A percentile compares a stretch with the other conserved stretches of the same genome.
phyloP scores from a whole-genome alignment of 2,329 filamentous ascomycete genomes.

The Aureobasidium sp. region DNA sequence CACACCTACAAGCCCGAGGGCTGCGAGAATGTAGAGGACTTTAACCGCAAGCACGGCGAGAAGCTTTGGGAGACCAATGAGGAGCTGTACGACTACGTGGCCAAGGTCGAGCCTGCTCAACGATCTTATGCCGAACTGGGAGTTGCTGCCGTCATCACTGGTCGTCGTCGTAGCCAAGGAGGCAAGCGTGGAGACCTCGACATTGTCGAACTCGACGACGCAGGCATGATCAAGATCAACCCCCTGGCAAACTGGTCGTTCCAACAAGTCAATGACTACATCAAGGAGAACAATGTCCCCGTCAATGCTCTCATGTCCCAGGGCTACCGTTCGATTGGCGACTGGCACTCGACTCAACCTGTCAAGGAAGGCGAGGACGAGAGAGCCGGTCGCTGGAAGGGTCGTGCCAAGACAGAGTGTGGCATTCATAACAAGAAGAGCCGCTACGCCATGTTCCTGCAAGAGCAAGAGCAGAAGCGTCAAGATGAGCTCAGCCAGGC shows the following conservation, averaged over 20 bases:
- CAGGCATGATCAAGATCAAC: slow-evolving; percentile 93
- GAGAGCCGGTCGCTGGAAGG: slow-evolving; percentile 94
- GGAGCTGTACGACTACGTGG: slow-evolving; percentile 91
- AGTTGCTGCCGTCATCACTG: slow-evolving; percentile 86
- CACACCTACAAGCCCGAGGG: slow-evolving; percentile 87
- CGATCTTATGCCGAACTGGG: slow-evolving; percentile 81
- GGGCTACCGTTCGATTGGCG: slow-evolving; percentile 97
- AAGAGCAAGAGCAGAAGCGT: slow-evolving; percentile 64
- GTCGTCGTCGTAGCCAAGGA: slow-evolving; percentile 84
- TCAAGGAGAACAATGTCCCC: slow-evolving; percentile 78
- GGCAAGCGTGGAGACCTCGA: slow-evolving; percentile 84
- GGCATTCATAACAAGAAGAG: slow-evolving; percentile 98
- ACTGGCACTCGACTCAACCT: slow-evolving; percentile 94
- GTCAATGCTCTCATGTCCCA: slow-evolving; percentile 87
- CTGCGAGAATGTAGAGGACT: slow-evolving; percentile 64
- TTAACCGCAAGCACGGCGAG: slow-evolving; percentile 74
- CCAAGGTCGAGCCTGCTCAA: slow-evolving; percentile 95
- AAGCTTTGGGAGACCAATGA: slow-evolving; percentile 78
- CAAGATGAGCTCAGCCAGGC: slow-evolving; percentile 45
- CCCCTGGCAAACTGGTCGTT: slow-evolving; percentile 93
- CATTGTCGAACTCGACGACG: slow-evolving; percentile 88
- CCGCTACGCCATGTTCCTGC: slow-evolving; percentile 79
- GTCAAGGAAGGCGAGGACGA: slow-evolving; percentile 91
- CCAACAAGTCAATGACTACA: slow-evolving; percentile 78
- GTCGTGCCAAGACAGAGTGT: slow-evolving; percentile 91